These are phyloP conservation scores for Dictyophora rubrovolvata DNA, from an alignment of 768 basidiomycete species.

Conservation along the genomic window DNA sequence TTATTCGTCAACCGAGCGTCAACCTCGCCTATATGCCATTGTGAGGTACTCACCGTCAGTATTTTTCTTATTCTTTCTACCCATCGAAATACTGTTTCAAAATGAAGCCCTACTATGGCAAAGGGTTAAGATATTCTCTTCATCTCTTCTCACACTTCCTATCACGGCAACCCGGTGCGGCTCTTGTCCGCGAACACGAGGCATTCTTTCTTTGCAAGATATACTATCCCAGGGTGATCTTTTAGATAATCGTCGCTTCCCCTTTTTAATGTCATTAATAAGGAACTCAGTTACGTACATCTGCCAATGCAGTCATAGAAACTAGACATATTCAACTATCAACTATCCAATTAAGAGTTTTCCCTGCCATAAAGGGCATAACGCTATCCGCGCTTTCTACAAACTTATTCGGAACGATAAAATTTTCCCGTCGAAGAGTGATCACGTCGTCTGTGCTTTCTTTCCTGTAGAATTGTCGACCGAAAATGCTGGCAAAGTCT, in stretches of 20 bases:
- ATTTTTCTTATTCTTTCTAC: background rate
- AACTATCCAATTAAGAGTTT: conserved; percentile 27
- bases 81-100: background rate
- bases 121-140: background rate
- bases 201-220: background rate
- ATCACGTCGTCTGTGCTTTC: conserved; percentile 18
- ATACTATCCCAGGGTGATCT: background rate
- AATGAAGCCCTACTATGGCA: background rate
- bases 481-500: conserved; percentile 69
- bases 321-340: background rate
- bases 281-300: background rate
- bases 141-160: background rate
- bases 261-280: background rate
- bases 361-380: conserved; percentile 34
- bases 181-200: background rate
- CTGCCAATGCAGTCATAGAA: background rate
- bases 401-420: conserved; percentile 15
- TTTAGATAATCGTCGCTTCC: background rate
- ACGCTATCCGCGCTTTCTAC: conserved; percentile 17
- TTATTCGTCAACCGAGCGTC: background rate
- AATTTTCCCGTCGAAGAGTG: conserved; percentile 18
- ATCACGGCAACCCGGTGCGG: background rate
- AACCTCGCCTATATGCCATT: background rate
- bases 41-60: background rate
- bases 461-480: conserved; percentile 64